Evolutionary conservation across 1,284 basidiomycete species (phyloP).

Genomic region (Pisolithus thermaeus): DNA sequence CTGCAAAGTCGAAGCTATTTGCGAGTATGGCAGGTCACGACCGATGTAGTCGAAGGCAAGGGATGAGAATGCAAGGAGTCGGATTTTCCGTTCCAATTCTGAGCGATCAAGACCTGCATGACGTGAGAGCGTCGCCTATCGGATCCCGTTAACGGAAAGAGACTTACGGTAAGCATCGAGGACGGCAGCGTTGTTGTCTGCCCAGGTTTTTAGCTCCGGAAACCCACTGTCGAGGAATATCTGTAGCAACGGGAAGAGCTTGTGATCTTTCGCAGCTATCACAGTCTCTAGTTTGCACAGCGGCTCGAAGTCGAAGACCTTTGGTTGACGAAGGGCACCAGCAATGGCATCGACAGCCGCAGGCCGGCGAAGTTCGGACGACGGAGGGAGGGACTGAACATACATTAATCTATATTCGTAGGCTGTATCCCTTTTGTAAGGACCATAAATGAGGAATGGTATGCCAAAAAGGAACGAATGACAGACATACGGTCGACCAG

Average conservation of each 20-base stretch:
- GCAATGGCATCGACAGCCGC: constrained; percentile 62
- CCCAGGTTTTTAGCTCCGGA: constrained; percentile 62
- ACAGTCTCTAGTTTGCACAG: constrained; percentile 74
- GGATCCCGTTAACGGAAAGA: not conserved
- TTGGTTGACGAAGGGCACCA: constrained; percentile 63
- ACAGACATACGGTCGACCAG: constrained; percentile 49
- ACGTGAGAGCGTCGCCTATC: not conserved
- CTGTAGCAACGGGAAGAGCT: constrained; percentile 63
- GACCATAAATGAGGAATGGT: not conserved
- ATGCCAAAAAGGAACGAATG: not conserved
- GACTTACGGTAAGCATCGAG: constrained; percentile 60
- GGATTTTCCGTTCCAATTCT: constrained; percentile 75
- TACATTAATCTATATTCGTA: constrained; percentile 63
- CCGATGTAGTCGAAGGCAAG: constrained; percentile 76
- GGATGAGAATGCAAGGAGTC: constrained; percentile 74
- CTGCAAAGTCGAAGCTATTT: constrained; percentile 65
- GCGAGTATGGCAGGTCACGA: constrained; percentile 69
- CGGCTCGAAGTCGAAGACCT: constrained; percentile 77
- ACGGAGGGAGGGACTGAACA: constrained; percentile 52
- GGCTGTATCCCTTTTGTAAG: constrained; percentile 41
- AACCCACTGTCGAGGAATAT: constrained; percentile 70
- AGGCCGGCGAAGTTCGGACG: constrained; percentile 42
- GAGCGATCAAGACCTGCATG: constrained; percentile 43
- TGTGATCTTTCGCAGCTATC: constrained; percentile 61
- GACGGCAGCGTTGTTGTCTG: constrained; percentile 42